Base-by-base conservation (phyloP, 306 rosid species). In the Acacia confusa region DNA sequence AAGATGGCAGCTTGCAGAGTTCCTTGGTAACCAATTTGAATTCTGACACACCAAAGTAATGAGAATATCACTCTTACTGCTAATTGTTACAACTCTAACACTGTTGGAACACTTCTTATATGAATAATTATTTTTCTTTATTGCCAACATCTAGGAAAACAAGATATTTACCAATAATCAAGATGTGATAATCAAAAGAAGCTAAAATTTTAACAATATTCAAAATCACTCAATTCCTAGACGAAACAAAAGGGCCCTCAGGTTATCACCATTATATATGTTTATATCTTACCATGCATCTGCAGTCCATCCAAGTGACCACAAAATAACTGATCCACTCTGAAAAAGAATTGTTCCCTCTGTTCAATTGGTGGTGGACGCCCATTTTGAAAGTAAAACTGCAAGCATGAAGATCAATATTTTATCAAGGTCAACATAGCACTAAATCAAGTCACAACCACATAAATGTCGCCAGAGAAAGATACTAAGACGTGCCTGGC, bases 1-100 rank as follows among this genome's bases (percentile, higher is more conserved):
- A 96, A 55, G 99, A 96, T 72, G 99, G 99, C 90, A 96, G 94
- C 95, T 91, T 96, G 97, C 99, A 96, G 34, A 96, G 87, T 71
- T 96, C 99, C 91, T 92, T 94, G 32, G 94, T 90, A 80, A 90
- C 85, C 81, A 86, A 72, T 85, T 92, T 96, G 85, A 96, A 94
- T 58, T 96, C 99, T 96, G 97, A 75, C 72, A 91, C 64, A 44
- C 68, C 84, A 87, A 73, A 75, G 66, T 76, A 78, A 82, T 47
- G 81, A 85, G 85, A 80, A 86, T 71, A 74, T 75, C 75, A 65
- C 78, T 84, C 72, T 79, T 64, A 83, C 84, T 57, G 76, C 44
- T 82, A 60, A 70, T 17, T 58, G 63, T 41, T 50, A 80, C 74
- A 66, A 55, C 58, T 74, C 78, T 70, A 44, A 52, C 41, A 61